Evolutionary conservation across 768 basidiomycete genomes (phyloP).

Genomic region (Rhodotorula babjevae): DNA sequence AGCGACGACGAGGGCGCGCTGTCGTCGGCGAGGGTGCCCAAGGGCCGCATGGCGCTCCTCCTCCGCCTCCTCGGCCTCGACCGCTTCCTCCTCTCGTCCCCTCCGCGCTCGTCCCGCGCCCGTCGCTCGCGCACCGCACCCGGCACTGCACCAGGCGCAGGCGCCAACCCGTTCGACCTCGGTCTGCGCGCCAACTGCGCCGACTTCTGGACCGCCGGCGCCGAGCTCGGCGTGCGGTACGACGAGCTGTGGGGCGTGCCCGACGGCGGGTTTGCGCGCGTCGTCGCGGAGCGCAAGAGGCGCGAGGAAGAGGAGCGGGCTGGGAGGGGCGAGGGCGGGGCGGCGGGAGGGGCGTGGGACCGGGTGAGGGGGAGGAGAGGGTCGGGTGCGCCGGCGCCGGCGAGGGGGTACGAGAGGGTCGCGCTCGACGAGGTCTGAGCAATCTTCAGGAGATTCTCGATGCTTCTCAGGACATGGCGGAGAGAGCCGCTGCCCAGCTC

Average conservation of each 20-base stretch:
- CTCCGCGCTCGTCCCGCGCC: not conserved
- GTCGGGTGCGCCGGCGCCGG: slow-evolving; percentile 2
- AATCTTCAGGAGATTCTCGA: no score
- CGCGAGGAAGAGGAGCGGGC: slow-evolving; percentile 41
- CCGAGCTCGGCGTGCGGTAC: slow-evolving; percentile 84
- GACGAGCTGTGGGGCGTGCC: slow-evolving; percentile 11
- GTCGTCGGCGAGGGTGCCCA: slow-evolving; percentile 6
- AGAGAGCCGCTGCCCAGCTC: no score
- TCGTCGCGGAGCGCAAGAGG: slow-evolving; percentile 54
- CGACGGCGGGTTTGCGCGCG: slow-evolving; percentile 49
- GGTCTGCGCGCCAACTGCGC: slow-evolving; percentile 73
- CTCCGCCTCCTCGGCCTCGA: slow-evolving; percentile 90
- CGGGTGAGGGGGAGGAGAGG: not conserved
- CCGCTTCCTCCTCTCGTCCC: slow-evolving; percentile 58
- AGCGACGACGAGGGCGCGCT: not conserved
- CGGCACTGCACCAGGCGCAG: slow-evolving; percentile 52
- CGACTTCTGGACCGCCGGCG: slow-evolving; percentile 89
- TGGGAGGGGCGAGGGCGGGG: not conserved
- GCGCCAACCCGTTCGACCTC: slow-evolving; percentile 86
- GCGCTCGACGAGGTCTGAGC: slow-evolving; percentile 19
- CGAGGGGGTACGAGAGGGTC: slow-evolving; percentile 27
- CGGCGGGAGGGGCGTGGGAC: not conserved
- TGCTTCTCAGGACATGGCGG: no score
- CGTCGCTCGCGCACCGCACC: not conserved
- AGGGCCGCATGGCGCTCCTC: slow-evolving; percentile 58